Conservation (phyloP, 805 yeast species). For the Teunomyces aglyptinius region DNA sequence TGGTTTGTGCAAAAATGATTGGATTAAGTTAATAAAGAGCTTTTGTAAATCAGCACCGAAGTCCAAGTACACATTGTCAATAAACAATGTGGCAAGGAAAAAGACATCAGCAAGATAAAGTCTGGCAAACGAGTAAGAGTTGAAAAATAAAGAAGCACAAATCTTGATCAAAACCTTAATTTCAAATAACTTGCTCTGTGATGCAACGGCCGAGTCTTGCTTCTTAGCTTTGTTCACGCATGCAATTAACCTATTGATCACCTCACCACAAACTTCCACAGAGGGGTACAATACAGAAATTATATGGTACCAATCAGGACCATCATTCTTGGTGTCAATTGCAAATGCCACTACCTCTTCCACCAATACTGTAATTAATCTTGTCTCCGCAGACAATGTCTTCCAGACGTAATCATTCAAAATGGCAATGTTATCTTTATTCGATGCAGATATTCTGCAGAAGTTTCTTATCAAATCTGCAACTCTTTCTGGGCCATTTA, state of each 20-base stretch:
- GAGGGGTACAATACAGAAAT: constrained; percentile 71
- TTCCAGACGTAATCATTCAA: constrained; percentile 68
- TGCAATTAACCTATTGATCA: constrained; percentile 55
- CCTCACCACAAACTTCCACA: constrained; percentile 65
- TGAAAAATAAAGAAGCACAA: constrained; percentile 66
- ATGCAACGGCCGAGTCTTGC: constrained; percentile 36
- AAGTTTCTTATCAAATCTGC: constrained; percentile 61
- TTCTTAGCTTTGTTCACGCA: constrained; percentile 52
- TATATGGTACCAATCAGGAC: constrained; percentile 62
- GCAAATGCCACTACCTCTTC: constrained; percentile 76
- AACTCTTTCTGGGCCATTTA: constrained; percentile 58
- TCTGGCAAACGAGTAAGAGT: constrained; percentile 59
- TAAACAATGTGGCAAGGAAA: constrained; percentile 61
- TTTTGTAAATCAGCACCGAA: constrained; percentile 62
- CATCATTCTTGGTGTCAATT: constrained; percentile 75
- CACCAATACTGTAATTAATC: constrained; percentile 54
- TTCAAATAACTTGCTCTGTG: constrained; percentile 62
- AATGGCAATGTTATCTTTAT: constrained; percentile 47
- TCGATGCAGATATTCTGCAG: constrained; percentile 54
- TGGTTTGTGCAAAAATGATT: constrained; percentile 61
- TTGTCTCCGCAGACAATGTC: constrained; percentile 58
- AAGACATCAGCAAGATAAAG: constrained; percentile 70
- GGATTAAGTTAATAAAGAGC: constrained; percentile 63
- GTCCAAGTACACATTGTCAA: constrained; percentile 50
- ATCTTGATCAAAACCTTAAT: constrained; percentile 64